phyloP scores from a whole-genome alignment of 2,329 filamentous ascomycete genomes.

The Ciborinia camelliae region DNA sequence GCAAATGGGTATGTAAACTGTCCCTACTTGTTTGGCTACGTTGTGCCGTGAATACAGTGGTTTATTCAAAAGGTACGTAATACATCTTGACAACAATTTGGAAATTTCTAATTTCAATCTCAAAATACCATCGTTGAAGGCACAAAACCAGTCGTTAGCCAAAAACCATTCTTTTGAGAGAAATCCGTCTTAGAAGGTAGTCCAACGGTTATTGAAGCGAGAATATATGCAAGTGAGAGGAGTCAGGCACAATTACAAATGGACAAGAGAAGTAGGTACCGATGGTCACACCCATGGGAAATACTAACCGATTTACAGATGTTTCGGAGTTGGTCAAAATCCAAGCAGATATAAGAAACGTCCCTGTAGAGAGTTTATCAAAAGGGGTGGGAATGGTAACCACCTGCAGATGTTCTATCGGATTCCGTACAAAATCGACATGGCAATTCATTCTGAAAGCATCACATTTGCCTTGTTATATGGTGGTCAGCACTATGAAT shows the following conservation, averaged over 20 bases:
- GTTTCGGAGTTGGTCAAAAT: constrained; percentile 6
- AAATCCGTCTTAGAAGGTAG: not conserved
- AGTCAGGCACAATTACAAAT: not conserved
- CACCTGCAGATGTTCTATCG: not conserved
- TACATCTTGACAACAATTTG: not conserved
- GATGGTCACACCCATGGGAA: not conserved
- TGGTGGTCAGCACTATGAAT: not conserved
- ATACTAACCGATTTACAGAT: not conserved
- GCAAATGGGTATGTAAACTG: constrained; percentile 11
- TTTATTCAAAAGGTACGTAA: not conserved
- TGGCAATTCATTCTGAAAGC: not conserved
- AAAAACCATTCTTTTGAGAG: not conserved
- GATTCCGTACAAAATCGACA: not conserved
- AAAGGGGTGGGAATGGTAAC: not conserved
- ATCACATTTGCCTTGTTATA: constrained; percentile 4
- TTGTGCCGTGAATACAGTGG: not conserved
- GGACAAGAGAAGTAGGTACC: not conserved
- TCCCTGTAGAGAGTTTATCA: not conserved
- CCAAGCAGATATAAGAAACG: not conserved
- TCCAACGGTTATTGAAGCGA: not conserved
- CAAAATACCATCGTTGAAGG: constrained; percentile 1
- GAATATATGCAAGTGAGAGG: not conserved
- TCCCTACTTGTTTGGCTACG: not conserved
- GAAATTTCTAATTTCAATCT: not conserved
- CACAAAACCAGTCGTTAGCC: not conserved